phyloP scores from a whole-genome alignment of 495 filamentous ascomycete genomes.

The Thozetella sp. region DNA sequence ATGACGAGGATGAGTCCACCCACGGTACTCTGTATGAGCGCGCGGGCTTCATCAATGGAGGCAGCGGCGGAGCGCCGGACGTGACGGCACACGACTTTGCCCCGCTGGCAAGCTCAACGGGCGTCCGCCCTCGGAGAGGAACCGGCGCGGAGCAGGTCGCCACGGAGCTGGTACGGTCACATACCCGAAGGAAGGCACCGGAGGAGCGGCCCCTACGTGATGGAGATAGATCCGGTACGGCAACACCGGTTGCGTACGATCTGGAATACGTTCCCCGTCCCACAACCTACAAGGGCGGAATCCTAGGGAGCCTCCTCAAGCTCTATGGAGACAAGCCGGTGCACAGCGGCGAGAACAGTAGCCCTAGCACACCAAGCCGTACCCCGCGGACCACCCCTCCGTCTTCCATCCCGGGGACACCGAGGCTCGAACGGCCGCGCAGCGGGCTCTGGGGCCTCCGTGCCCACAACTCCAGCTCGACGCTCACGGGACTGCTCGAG shows the following conservation, averaged over 20 bases:
- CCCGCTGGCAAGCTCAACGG: background rate
- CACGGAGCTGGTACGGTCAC: background rate
- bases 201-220: conserved; percentile 9
- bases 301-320: conserved; percentile 78
- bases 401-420: conserved; percentile 52
- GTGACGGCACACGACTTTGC: background rate
- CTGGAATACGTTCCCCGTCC: conserved; percentile 67
- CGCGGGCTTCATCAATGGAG: conserved; percentile 3
- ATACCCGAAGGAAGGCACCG: conserved; percentile 11
- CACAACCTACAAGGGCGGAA: conserved; percentile 71
- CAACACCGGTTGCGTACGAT: conserved; percentile 47
- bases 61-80: background rate
- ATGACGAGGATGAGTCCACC: conserved; percentile 17
- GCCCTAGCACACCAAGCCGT: conserved; percentile 22
- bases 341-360: conserved; percentile 16
- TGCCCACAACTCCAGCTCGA: conserved; percentile 34
- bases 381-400: conserved; percentile 9
- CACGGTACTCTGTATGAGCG: background rate
- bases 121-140: background rate
- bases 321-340: conserved; percentile 54
- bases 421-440: conserved; percentile 52
- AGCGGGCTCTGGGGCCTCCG: conserved; percentile 59
- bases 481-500: conserved; percentile 59
- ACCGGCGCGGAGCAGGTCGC: background rate
- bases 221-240: conserved; percentile 16